Conservation (phyloP, 2,329 filamentous ascomycete species). For the Dryadomyces quercus-mongolicae region DNA sequence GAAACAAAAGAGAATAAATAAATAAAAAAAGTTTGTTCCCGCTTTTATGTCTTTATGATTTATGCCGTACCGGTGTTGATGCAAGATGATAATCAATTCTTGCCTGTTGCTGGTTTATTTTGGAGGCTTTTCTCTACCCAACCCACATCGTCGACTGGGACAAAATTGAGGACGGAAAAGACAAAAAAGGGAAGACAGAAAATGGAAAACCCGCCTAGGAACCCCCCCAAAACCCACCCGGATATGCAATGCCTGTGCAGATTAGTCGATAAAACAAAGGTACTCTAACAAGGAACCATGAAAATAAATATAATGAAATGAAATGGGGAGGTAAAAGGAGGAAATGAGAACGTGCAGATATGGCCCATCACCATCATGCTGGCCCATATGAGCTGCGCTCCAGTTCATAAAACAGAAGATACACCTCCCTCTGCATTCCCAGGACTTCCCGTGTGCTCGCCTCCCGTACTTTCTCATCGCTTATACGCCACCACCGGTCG, state of each 20-base stretch:
- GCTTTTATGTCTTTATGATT: no score
- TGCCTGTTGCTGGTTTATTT: no score
- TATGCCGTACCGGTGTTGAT: no score
- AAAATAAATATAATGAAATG: not conserved
- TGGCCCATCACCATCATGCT: not conserved
- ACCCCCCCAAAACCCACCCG: not conserved
- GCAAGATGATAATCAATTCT: no score
- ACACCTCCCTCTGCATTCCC: constrained; percentile 90
- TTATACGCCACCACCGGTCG: constrained; percentile 94
- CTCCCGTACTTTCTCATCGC: constrained; percentile 92
- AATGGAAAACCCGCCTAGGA: not conserved
- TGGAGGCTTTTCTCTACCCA: not conserved
- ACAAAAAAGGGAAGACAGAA: not conserved
- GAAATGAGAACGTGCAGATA: not conserved
- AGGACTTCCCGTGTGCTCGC: constrained; percentile 85
- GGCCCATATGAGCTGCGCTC: constrained; percentile 27
- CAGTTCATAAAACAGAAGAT: constrained; percentile 90
- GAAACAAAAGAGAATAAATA: not conserved
- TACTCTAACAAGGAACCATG: no score
- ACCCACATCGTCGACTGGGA: not conserved
- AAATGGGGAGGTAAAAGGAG: not conserved
- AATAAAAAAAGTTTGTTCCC: not conserved
- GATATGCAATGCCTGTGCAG: not conserved
- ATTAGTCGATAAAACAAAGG: not conserved
- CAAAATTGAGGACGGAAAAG: not conserved